phyloP scores from a whole-genome alignment of 257 asterid genomes.

The Nicotiana benthamiana region DNA sequence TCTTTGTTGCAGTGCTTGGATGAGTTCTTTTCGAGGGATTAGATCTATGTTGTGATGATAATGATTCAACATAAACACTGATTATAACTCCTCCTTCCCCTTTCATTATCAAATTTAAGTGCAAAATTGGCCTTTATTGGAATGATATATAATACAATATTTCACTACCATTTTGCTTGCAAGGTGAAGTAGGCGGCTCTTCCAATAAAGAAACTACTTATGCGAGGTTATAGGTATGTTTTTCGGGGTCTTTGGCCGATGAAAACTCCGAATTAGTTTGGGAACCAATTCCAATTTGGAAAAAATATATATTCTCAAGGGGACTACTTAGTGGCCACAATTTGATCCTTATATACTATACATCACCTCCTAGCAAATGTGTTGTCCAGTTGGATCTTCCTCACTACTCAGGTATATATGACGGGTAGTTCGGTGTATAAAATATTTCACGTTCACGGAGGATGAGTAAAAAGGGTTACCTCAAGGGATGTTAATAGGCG shows the following conservation, averaged over 20 bases:
- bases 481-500: too few species aligned
- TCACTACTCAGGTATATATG: too few species aligned
- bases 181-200: not conserved
- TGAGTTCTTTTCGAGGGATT: constrained; percentile 19
- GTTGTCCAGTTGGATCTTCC: too few species aligned
- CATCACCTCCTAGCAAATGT: too few species aligned
- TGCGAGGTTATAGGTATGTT: not conserved
- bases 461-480: too few species aligned
- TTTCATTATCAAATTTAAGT: not conserved
- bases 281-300: not conserved
- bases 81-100: constrained; percentile 30
- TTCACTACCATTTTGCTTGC: not conserved
- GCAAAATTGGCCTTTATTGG: not conserved
- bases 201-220: not conserved
- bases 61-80: constrained; percentile 34
- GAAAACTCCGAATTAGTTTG: not conserved
- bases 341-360: not conserved
- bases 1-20: constrained; percentile 8
- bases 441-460: too few species aligned
- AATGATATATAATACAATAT: not conserved
- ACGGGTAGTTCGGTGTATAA: too few species aligned
- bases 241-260: not conserved
- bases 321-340: not conserved
- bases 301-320: too few species aligned
- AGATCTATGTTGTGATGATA: not conserved